Base-by-base conservation (phyloP, 2,329 filamentous ascomycete species). In the Ustulina deusta region DNA sequence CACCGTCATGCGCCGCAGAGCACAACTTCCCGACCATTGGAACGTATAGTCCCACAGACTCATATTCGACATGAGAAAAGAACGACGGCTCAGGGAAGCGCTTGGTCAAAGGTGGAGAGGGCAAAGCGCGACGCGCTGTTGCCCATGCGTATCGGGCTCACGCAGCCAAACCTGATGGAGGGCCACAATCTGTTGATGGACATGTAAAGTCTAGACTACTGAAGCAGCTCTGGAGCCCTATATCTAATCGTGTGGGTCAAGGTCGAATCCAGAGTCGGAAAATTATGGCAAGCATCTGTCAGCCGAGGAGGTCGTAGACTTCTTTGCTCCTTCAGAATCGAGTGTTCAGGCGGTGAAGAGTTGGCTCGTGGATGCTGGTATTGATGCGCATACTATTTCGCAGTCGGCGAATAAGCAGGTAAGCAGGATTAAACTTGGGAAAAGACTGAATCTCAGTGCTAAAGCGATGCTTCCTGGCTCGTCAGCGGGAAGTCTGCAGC, bases 211-310 rank as follows among this genome's bases (percentile, higher is more conserved):
- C 13, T 29, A 49, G 32, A 36, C 32, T 27, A 32, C 22, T 10
- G 7, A 9, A 25, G 17, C 4, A 27, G 17, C 2, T 13, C n/a
- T 61, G 22, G 13, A 20, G 5, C 38, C 17, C 15, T n/a, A 32
- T 25, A 40, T 52, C 66, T 69, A 59, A 71, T 63, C 1, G 13
- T 9, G 15, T 54, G 20, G 9, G 36, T 40, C 17, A 66, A 80
- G 79, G 71, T 79, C 79, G 2, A 73, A 79, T 52, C 79, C 79
- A 0, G 38, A 65, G 17, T 80, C 79, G 3, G 68, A 74, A 17
- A 80, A 80, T 49, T 83, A 81, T 63, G 81, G 81, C 13, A 81
- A 81, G 58, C 78, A 82, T 64, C 76, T 81, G 66, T 78, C 78
- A 1, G 69, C 78, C 32, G 69, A 77, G 48, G 75, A 83, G 60